Evolutionary conservation across 78 protist genomes (phyloP).

Genomic region (Monosiga brevicollis): DNA sequence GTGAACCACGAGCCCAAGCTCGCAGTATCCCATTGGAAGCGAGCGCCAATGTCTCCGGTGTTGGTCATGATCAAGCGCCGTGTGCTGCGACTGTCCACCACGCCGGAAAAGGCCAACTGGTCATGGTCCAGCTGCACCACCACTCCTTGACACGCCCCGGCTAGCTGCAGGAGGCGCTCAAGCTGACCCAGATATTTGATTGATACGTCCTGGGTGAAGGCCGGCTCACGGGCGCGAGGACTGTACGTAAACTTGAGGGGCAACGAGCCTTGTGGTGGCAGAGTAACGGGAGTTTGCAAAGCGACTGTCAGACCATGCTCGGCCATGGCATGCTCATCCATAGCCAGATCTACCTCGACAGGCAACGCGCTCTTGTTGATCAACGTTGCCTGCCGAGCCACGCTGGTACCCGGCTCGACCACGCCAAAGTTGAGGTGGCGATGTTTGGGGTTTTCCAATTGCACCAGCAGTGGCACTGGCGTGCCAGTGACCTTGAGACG

Average conservation of each 20-base stretch:
- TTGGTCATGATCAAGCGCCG: constrained; percentile 37
- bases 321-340: background rate
- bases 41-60: constrained; percentile 57
- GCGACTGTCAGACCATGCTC: background rate
- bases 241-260: constrained; percentile 15
- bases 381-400: constrained; percentile 5
- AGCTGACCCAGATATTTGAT: background rate
- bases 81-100: constrained; percentile 20
- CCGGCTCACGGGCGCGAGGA: constrained; percentile 21
- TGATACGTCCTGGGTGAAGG: constrained; percentile 17
- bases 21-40: constrained; percentile 24
- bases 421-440: constrained; percentile 21
- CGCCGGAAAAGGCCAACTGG: constrained; percentile 47
- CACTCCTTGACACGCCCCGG: constrained; percentile 52
- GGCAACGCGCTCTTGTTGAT: constrained; percentile 21
- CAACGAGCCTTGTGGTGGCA: constrained; percentile 23
- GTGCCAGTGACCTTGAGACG: constrained; percentile 32
- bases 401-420: constrained; percentile 3
- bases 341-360: constrained; percentile 6
- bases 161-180: constrained; percentile 20
- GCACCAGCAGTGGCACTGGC: constrained; percentile 28
- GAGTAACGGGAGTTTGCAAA: background rate
- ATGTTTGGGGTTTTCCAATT: constrained; percentile 11
- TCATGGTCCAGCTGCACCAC: constrained; percentile 44
- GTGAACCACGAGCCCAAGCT: constrained; percentile 20